Base-by-base conservation (phyloP, 495 filamentous ascomycete species). In the Daldinia vernicosa region DNA sequence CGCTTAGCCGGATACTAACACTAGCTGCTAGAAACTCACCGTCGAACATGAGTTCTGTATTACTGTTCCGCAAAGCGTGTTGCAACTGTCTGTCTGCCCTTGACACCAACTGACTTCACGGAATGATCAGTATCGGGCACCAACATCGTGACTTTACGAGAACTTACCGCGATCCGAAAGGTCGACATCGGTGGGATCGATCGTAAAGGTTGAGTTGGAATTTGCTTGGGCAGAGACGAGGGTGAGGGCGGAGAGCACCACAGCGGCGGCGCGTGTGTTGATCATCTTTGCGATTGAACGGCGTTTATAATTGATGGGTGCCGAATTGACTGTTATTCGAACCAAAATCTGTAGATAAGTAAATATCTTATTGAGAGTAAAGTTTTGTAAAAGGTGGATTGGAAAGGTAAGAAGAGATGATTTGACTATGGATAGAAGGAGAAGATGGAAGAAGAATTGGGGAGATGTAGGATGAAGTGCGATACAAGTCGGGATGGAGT, bases 21-120 rank as follows among this genome's bases (percentile, higher is more conserved):
- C 26, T 11, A n/a, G 32, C 3, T 9, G 14, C 60, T 8, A 39
- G 32, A 47, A 51, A 78, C 78, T 53, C 57, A 81, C 80, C 9
- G 63, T 33, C n/a, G 70, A 63, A 51, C 80, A 82, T 52, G 17
- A 39, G 67, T 82, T 82, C 43, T 26, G 17, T 12, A 66, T 33
- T 35, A 51, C 63, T 3, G 57, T 50, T 35, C 72, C 75, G 66
- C 80, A 82, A 55, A 82, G 50, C 19, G 76, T 78, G 19, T 54
- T 57, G 70, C 80, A 82, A 43, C 71, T 77, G 35, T 78, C 74
- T 35, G 60, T 47, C 60, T 82, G 63, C 55, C 65, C 76, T 37
- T 58, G 22, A 55, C 80, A 82, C 80, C 80, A 82, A 54, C 70
- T 50, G 30, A 77, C 80, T 82, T 59, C 22, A 19, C 19, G n/a